phyloP scores from a whole-genome alignment of 805 yeast genomes.

The Saccharomyces kudriavzevii region DNA sequence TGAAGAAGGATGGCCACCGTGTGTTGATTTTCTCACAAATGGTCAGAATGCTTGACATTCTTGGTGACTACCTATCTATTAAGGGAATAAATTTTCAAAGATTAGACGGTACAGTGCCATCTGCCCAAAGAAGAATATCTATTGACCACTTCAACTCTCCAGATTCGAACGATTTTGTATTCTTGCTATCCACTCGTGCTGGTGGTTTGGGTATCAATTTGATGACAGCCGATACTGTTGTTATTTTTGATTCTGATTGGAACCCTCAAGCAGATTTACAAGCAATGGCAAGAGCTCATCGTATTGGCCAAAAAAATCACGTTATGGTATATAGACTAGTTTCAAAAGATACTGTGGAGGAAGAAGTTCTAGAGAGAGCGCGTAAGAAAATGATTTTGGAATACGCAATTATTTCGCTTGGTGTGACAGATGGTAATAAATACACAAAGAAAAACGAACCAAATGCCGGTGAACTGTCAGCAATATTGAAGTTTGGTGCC shows the following conservation, averaged over 20 bases:
- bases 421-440: conserved; percentile 69
- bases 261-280: conserved; percentile 98
- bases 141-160: conserved; percentile 96
- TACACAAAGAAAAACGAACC: conserved; percentile 60
- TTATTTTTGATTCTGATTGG: conserved; percentile 98
- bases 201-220: conserved; percentile 97
- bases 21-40: conserved; percentile 92
- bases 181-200: conserved; percentile 88
- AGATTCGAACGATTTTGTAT: conserved; percentile 84
- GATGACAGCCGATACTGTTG: conserved; percentile 99
- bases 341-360: conserved; percentile 97
- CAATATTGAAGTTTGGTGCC: conserved; percentile 95
- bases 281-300: conserved; percentile 99
- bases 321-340: conserved; percentile 96
- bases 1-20: conserved; percentile 90
- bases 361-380: conserved; percentile 92
- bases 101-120: conserved; percentile 93
- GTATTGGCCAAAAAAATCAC: conserved; percentile 98
- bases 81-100: conserved; percentile 87
- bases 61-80: conserved; percentile 85
- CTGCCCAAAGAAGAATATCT: conserved; percentile 85
- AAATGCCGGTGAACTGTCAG: conserved; percentile 73
- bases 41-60: conserved; percentile 92
- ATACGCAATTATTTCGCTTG: conserved; percentile 92
- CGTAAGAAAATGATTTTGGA: conserved; percentile 97